These are phyloP conservation scores for Emericellopsis terricola DNA, from an alignment of 495 filamentous ascomycete genomes.

Conservation along the genomic window DNA sequence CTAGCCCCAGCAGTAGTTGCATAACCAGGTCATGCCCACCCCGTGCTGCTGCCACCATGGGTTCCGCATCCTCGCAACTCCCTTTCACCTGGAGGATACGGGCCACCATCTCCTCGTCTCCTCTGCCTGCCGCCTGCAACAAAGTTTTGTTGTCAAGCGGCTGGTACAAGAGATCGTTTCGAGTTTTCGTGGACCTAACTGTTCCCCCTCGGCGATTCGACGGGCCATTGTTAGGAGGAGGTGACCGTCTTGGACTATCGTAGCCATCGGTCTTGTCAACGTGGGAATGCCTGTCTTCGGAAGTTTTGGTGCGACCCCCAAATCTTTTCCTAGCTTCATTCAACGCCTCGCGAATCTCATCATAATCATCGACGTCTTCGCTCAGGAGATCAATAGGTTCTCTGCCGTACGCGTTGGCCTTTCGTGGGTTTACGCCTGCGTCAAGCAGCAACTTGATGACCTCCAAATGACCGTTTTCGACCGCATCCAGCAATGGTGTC, in stretches of 20 bases:
- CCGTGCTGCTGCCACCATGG: conserved; percentile 77
- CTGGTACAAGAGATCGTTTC: conserved; percentile 35
- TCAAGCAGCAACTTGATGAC: conserved; percentile 73
- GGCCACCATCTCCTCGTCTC: conserved; percentile 62
- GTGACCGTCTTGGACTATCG: conserved; percentile 48
- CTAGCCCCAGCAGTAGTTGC: conserved; percentile 68
- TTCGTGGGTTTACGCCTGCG: conserved; percentile 75
- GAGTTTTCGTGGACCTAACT: conserved; percentile 33
- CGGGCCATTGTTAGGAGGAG: conserved; percentile 23
- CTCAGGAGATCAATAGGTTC: conserved; percentile 73
- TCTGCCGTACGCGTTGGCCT: conserved; percentile 69
- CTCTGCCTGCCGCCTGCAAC: conserved; percentile 60
- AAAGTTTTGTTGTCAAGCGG: conserved; percentile 51
- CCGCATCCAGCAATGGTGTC: conserved; percentile 85
- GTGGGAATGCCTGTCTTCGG: conserved; percentile 41
- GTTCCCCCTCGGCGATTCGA: conserved; percentile 22
- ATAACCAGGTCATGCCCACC: conserved; percentile 80
- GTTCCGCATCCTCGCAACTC: conserved; percentile 52
- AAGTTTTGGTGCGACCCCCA: conserved; percentile 35
- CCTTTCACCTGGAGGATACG: conserved; percentile 65
- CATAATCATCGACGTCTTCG: conserved; percentile 41
- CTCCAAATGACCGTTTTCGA: conserved; percentile 85
- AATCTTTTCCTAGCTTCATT: conserved; percentile 32
- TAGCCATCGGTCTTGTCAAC: conserved; percentile 31
- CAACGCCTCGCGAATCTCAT: conserved; percentile 37